Conservation (phyloP, 2,329 filamentous ascomycete genomes). For the Paecilomyces formosus region DNA sequence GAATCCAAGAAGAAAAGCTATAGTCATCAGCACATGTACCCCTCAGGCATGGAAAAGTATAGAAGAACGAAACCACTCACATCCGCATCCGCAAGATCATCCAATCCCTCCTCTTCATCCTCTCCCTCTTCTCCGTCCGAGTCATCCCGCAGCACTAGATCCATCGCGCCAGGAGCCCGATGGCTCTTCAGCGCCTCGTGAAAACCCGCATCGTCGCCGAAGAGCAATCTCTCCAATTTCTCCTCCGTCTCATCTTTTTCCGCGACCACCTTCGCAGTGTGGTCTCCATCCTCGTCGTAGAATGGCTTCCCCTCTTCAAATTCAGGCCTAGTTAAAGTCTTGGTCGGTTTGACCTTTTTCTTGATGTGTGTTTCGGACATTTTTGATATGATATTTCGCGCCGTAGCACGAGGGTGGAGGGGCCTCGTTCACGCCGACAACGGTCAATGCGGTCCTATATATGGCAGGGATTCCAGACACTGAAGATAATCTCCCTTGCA, state of each 20-base stretch:
- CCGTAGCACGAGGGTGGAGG: background rate
- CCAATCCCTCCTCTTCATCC: slow-evolving; percentile 47
- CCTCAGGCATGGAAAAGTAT: background rate
- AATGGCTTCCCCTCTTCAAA: background rate
- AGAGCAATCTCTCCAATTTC: slow-evolving; percentile 79
- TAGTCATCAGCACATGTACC: slow-evolving; percentile 1
- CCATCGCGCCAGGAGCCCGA: slow-evolving; percentile 35
- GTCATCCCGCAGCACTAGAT: slow-evolving; percentile 25
- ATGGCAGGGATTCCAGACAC: background rate
- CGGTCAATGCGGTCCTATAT: background rate
- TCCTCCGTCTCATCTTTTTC: slow-evolving; percentile 78
- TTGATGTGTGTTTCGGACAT: background rate
- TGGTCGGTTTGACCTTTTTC: background rate
- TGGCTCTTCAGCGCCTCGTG: slow-evolving; percentile 61
- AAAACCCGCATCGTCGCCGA: slow-evolving; percentile 82
- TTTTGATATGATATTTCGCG: background rate
- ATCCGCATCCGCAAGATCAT: slow-evolving; percentile 67
- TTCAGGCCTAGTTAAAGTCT: background rate
- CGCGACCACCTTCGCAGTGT: slow-evolving; percentile 22
- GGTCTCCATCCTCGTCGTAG: background rate
- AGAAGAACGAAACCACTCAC: slow-evolving; percentile 27
- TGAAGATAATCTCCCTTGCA: background rate
- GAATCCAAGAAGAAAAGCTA: slow-evolving; percentile 77
- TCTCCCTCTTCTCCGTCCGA: slow-evolving; percentile 32
- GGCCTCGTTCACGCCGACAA: background rate